Base-by-base conservation (phyloP, 2,329 filamentous ascomycete species). In the Karstenula rhodostoma region DNA sequence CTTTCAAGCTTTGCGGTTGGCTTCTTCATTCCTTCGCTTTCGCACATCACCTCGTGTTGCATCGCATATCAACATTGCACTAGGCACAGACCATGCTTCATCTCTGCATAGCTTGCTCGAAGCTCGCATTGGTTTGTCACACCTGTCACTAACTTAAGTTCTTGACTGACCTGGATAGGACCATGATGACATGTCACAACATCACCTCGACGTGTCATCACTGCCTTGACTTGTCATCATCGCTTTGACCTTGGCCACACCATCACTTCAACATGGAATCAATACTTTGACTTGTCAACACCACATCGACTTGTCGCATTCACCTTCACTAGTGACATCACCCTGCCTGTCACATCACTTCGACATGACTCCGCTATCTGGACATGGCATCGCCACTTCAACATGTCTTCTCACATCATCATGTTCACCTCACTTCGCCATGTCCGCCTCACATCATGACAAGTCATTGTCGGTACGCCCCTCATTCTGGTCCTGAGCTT, bases 81-180 rank as follows among this genome's bases (percentile, higher is more conserved):
- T 52, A 32, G 25, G 32, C 33, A 40, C 12, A 13, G 49, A 42
- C 33, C 33, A 52, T 23, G 5, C 15, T 25, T 40, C 8, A 8
- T 6, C 19, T 15, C 17, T 17, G 32, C 49, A 25, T 3, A 15
- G 15, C 23, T 22, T 19, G 37, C 35, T 53, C 50, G 35, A 53
- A 43, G 50, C 50, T 29, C 35, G n/a, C 50, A 13, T 29, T 53
- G 35, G 35, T 44, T 32, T 29, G 50, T 43, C 35, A 43, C 22
- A 5, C 40, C 4, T 19, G 19, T 19, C 23, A 44, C 49, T 52
- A 7, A 43, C 35, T 29, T 53, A 22, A 15, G 17, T 37, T 19
- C 35, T 52, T 52, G 32, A n/a, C 35, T 52, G 15, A 52, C 22
- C 10, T 42, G 49, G 2, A 12, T 8, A 53, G 35, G 5, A 53